A percentile compares a stretch with the other conserved stretches of the same genome.
Evolutionary conservation across 345 rosid genomes (phyloP).

Genomic region (Euclidium syriacum): DNA sequence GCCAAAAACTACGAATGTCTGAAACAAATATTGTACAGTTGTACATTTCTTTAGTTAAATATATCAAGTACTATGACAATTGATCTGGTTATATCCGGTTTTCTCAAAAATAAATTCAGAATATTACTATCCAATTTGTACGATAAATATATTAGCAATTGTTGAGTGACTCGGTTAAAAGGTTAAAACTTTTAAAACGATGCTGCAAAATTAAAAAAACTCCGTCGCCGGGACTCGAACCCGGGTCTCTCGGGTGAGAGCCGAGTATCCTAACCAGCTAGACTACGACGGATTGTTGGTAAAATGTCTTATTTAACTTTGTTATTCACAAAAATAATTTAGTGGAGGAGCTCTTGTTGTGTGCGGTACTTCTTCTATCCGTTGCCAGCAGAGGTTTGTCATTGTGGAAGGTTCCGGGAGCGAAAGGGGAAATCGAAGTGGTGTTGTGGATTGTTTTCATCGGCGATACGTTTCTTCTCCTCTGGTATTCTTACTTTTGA

Average conservation of each 20-base stretch:
- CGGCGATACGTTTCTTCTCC: constrained; percentile 14
- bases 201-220: background rate
- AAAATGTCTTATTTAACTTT: no score
- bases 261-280: constrained; percentile 74
- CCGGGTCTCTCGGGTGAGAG: constrained; percentile 74
- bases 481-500: constrained; percentile 18
- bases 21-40: constrained; percentile 16
- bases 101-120: no score
- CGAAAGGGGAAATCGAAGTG: constrained; percentile 2
- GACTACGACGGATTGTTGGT: constrained; percentile 44
- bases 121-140: background rate
- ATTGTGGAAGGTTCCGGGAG: constrained; percentile 13
- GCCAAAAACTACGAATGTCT: background rate
- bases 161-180: background rate
- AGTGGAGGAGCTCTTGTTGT: background rate
- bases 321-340: no score
- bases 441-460: background rate
- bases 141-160: background rate
- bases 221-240: constrained; percentile 75
- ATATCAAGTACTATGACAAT: background rate
- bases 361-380: constrained; percentile 15
- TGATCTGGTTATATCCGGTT: background rate
- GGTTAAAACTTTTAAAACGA: background rate
- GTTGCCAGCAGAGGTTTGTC: constrained; percentile 15
- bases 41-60: constrained; percentile 1